Conservation (phyloP, 371 early-diverging fungal species). For the Mucor saturninus region DNA sequence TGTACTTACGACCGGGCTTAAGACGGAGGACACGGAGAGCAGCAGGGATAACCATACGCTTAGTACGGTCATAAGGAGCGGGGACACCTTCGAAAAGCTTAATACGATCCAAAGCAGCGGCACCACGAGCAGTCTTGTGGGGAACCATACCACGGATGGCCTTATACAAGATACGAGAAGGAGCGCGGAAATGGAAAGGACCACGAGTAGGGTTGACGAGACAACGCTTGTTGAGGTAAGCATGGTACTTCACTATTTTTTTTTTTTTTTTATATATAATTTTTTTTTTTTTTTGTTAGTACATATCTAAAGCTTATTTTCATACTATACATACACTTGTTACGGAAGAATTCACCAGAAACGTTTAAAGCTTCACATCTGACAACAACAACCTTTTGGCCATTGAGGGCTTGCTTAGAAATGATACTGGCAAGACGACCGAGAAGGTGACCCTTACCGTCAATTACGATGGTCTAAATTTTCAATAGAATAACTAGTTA, state of each 20-base stretch:
- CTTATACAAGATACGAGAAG: slow-evolving; percentile 98
- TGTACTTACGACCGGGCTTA: slow-evolving; percentile 97
- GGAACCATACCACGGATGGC: slow-evolving; percentile 99
- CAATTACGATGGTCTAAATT: slow-evolving; percentile 94
- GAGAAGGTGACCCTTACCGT: slow-evolving; percentile 99
- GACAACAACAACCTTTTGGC: slow-evolving; percentile 97
- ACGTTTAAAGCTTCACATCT: slow-evolving; percentile 98
- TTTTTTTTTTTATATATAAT: too few species aligned
- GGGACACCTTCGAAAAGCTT: slow-evolving; percentile 99
- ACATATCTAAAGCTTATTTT: too few species aligned
- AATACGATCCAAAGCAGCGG: slow-evolving; percentile 95
- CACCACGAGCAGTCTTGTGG: slow-evolving; percentile 99
- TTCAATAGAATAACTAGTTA: neutral
- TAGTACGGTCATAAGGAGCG: slow-evolving; percentile 94
- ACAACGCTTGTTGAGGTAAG: slow-evolving; percentile 98
- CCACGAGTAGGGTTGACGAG: slow-evolving; percentile 98
- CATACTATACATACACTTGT: slow-evolving; percentile 83
- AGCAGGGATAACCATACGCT: slow-evolving; percentile 96
- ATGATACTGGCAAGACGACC: slow-evolving; percentile 99
- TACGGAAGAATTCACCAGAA: slow-evolving; percentile 98
- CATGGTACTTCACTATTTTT: slow-evolving; percentile 85
- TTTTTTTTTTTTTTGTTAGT: too few species aligned
- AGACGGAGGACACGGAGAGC: slow-evolving; percentile 97
- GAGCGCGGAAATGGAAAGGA: slow-evolving; percentile 99
- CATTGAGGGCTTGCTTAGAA: slow-evolving; percentile 98